Percentiles rank a stretch among this genome's conserved stretches.
Conservation (phyloP, 2,329 filamentous ascomycete species). For the Fusarium tuaranense region DNA sequence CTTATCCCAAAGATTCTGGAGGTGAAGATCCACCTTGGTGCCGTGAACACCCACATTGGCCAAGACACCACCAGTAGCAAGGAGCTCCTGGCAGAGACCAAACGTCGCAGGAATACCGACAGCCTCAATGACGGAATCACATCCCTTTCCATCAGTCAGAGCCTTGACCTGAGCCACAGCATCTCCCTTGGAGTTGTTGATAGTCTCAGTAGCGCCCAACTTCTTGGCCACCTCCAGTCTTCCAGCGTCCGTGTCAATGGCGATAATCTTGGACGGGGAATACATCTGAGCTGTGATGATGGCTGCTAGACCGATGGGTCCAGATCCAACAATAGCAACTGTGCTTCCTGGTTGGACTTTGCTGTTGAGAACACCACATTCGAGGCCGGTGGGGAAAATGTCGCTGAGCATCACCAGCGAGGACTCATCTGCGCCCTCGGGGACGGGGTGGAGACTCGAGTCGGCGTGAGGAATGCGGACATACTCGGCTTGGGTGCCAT, state of each 20-base stretch:
- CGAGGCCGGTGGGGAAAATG: constrained; percentile 67
- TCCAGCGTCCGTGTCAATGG: constrained; percentile 62
- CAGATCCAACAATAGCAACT: constrained; percentile 66
- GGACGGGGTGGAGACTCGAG: constrained; percentile 59
- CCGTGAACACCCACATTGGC: constrained; percentile 71
- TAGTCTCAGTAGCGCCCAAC: constrained; percentile 60
- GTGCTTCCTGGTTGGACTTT: constrained; percentile 63
- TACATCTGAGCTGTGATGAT: constrained; percentile 67
- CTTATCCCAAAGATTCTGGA: constrained; percentile 65
- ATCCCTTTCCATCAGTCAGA: constrained; percentile 63
- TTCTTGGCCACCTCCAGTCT: constrained; percentile 59
- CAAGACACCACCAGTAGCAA: constrained; percentile 64
- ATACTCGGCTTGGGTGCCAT: constrained; percentile 69
- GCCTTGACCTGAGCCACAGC: constrained; percentile 53
- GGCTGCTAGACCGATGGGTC: constrained; percentile 66
- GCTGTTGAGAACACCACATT: constrained; percentile 64
- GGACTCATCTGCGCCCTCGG: constrained; percentile 54
- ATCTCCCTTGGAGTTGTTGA: constrained; percentile 54
- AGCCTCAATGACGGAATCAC: constrained; percentile 69
- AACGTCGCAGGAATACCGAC: constrained; percentile 67
- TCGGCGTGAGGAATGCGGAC: constrained; percentile 64
- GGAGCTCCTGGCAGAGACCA: constrained; percentile 63
- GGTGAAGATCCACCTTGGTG: constrained; percentile 61
- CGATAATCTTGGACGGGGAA: constrained; percentile 62
- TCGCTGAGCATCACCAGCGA: constrained; percentile 65